These are phyloP conservation scores for Rhipidocladum racemiflorum DNA, from an alignment of 176 grass and related monocot species.

Conservation along the genomic window DNA sequence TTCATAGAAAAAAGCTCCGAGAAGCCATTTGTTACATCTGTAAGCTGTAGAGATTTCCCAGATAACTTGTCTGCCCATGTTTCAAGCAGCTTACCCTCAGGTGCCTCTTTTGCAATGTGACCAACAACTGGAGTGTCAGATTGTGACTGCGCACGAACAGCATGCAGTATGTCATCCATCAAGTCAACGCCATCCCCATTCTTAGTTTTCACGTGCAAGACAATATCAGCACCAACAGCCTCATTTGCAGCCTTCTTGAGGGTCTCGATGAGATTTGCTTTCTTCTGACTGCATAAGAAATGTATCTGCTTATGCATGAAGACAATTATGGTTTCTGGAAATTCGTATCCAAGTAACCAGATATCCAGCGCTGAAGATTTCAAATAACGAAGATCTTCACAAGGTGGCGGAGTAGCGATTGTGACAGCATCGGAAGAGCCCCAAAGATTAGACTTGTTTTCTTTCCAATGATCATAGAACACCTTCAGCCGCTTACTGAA, in stretches of 20 bases:
- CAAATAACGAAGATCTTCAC: constrained; percentile 64
- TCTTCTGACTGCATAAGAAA: constrained; percentile 66
- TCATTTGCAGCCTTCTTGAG: constrained; percentile 47
- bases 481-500: constrained; percentile 52
- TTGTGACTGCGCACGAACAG: constrained; percentile 52
- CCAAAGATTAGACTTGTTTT: constrained; percentile 52
- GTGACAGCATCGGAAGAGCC: constrained; percentile 53
- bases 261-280: constrained; percentile 59
- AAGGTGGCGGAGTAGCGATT: constrained; percentile 64
- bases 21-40: constrained; percentile 73
- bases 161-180: constrained; percentile 68
- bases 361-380: constrained; percentile 62
- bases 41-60: constrained; percentile 43
- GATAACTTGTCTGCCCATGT: constrained; percentile 69
- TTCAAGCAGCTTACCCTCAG: constrained; percentile 87
- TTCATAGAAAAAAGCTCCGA: constrained; percentile 70
- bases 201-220: constrained; percentile 62
- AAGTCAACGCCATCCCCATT: constrained; percentile 63
- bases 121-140: constrained; percentile 60
- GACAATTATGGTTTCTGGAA: constrained; percentile 74
- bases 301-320: constrained; percentile 64
- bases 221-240: constrained; percentile 27
- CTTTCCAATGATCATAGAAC: constrained; percentile 56
- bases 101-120: constrained; percentile 71
- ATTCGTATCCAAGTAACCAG: constrained; percentile 76